Percentiles rank a stretch among this genome's conserved stretches.
Conservation (phyloP, 2,329 filamentous ascomycete genomes). For the Neonectria neomacrospora region DNA sequence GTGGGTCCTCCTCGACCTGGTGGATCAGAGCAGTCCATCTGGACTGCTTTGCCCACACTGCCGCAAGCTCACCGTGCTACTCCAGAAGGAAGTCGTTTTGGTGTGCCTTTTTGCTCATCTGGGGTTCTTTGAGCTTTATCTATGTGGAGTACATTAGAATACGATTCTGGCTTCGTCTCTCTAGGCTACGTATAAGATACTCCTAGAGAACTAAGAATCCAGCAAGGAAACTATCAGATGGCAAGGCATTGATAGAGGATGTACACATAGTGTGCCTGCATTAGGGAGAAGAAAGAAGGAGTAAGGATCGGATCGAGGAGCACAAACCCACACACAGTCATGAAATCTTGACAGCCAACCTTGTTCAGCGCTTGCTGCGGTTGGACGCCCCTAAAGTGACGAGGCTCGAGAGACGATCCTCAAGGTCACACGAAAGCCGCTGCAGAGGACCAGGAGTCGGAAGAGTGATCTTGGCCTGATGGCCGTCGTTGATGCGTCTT, state of each 20-base stretch:
- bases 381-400: too few species aligned
- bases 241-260: not conserved
- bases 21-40: not conserved
- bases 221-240: not conserved
- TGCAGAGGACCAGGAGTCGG: not conserved
- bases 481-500: not conserved
- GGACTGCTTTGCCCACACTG: not conserved
- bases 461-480: not conserved
- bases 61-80: not conserved
- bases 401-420: not conserved
- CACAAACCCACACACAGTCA: too few species aligned
- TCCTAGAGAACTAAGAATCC: not conserved
- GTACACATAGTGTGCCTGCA: too few species aligned
- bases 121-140: not conserved
- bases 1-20: not conserved
- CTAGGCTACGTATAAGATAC: not conserved
- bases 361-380: too few species aligned
- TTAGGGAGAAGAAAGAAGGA: too few species aligned
- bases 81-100: not conserved
- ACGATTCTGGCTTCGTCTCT: not conserved
- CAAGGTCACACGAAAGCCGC: not conserved
- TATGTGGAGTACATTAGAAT: not conserved
- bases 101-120: not conserved
- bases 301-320: too few species aligned
- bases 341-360: too few species aligned